Conservation (phyloP, 2,329 filamentous ascomycete genomes). For the Zymoseptoria pseudotritici region DNA sequence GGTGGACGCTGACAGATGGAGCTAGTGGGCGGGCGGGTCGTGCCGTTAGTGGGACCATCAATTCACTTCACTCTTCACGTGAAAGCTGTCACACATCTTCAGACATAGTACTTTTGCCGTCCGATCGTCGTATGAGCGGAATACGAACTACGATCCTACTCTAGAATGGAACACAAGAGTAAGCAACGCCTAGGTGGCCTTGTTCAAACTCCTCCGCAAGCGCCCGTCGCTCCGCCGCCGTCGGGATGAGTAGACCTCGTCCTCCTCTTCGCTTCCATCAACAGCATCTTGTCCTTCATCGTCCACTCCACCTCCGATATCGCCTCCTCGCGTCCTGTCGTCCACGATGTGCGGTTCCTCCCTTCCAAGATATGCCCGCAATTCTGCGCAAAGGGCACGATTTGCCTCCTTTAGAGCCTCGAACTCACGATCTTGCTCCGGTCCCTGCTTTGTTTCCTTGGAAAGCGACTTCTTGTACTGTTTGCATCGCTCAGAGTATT, state of each 20-base stretch:
- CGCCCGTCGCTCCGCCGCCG: background rate
- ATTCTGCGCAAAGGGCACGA: background rate
- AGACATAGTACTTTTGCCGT: background rate
- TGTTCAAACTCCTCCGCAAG: background rate
- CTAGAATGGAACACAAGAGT: background rate
- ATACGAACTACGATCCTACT: background rate
- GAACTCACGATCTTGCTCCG: background rate
- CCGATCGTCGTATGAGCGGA: background rate
- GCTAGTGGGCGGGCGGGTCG: background rate
- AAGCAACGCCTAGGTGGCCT: background rate
- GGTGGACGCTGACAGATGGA: background rate
- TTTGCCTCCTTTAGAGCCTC: background rate
- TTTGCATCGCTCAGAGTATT: background rate
- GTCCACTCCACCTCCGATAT: background rate
- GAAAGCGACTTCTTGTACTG: background rate
- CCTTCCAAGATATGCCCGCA: background rate
- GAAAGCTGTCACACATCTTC: background rate
- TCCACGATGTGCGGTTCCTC: background rate
- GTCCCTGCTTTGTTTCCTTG: background rate
- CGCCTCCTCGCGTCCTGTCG: background rate
- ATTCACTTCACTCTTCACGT: too few relatives aligned
- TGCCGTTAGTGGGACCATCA: too few relatives aligned
- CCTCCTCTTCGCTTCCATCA: background rate
- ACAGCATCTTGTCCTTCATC: background rate
- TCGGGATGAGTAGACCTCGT: background rate